Conservation (phyloP, 148 eudicot species). For the Simmondsia chinensis region DNA sequence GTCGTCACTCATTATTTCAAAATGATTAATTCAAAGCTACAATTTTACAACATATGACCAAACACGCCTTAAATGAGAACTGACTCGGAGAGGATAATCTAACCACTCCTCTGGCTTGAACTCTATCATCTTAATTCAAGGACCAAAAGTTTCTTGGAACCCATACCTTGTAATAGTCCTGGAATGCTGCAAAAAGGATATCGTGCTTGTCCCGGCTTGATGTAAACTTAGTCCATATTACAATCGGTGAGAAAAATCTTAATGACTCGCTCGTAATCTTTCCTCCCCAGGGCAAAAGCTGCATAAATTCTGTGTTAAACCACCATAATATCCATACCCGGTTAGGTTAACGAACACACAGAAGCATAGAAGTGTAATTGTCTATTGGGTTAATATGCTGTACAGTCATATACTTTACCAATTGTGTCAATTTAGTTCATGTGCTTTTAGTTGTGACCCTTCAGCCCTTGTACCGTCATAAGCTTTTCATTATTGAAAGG, state of each 20-base stretch:
- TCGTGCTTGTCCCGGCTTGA: conserved; percentile 44
- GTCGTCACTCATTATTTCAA: no score
- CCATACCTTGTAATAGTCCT: conserved; percentile 73
- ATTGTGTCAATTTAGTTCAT: no score
- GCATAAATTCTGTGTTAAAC: conserved; percentile 52
- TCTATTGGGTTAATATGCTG: no score
- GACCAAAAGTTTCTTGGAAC: not conserved
- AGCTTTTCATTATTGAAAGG: no score
- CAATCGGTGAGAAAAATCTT: conserved; percentile 91
- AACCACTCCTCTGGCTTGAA: no score
- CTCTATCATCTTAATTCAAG: not conserved
- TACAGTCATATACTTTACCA: no score
- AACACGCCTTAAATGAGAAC: no score
- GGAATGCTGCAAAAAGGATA: conserved; percentile 61
- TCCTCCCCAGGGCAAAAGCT: conserved; percentile 99
- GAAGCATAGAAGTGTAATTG: not conserved
- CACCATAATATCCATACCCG: conserved; percentile 19
- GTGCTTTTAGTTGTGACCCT: no score
- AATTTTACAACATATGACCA: no score
- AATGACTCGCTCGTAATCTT: conserved; percentile 79
- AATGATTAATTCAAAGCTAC: no score
- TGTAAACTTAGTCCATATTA: conserved; percentile 81
- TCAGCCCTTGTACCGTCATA: no score
- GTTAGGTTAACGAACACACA: not conserved
- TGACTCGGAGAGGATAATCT: no score